phyloP scores from a whole-genome alignment of 2,329 filamentous ascomycete genomes.

The Claviceps arundinis region DNA sequence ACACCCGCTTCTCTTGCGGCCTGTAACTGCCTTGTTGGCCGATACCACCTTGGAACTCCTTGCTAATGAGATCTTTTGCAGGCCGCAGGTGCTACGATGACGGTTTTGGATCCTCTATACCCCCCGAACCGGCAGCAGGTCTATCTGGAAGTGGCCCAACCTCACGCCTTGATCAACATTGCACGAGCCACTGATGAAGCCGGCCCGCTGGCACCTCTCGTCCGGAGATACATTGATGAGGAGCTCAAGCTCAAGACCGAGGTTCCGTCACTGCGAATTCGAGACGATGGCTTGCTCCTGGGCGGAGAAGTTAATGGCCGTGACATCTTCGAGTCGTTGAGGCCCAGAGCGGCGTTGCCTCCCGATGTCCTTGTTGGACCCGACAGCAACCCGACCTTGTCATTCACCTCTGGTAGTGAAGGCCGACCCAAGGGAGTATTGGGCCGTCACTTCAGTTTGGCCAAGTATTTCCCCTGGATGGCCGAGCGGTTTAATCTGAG shows the following conservation, averaged over 20 bases:
- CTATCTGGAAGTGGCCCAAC: slow-evolving; percentile 68
- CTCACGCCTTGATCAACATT: slow-evolving; percentile 54
- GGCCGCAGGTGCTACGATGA: slow-evolving; percentile 47
- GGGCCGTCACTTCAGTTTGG: slow-evolving; percentile 74
- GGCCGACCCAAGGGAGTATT: slow-evolving; percentile 75
- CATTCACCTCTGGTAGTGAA: slow-evolving; percentile 62
- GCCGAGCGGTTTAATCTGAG: slow-evolving; percentile 64
- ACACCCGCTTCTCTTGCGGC: not conserved
- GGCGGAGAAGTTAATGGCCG: slow-evolving; percentile 53
- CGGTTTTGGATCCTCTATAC: slow-evolving; percentile 54
- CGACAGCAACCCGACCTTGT: slow-evolving; percentile 66
- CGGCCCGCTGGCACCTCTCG: slow-evolving; percentile 35
- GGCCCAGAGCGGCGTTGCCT: slow-evolving; percentile 36
- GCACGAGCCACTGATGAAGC: slow-evolving; percentile 46
- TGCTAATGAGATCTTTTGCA: slow-evolving; percentile 21
- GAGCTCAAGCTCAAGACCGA: slow-evolving; percentile 60
- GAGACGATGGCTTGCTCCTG: slow-evolving; percentile 55
- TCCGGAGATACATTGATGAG: slow-evolving; percentile 54
- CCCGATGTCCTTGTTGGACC: slow-evolving; percentile 73
- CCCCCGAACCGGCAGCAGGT: slow-evolving; percentile 26
- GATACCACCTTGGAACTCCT: not conserved
- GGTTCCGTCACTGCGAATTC: slow-evolving; percentile 59
- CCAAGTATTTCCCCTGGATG: slow-evolving; percentile 93
- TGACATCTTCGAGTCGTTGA: slow-evolving; percentile 49
- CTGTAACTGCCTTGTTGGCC: no score